Conservation (phyloP, 108 stramenopile genomes). For the Heterococcus sp. region DNA sequence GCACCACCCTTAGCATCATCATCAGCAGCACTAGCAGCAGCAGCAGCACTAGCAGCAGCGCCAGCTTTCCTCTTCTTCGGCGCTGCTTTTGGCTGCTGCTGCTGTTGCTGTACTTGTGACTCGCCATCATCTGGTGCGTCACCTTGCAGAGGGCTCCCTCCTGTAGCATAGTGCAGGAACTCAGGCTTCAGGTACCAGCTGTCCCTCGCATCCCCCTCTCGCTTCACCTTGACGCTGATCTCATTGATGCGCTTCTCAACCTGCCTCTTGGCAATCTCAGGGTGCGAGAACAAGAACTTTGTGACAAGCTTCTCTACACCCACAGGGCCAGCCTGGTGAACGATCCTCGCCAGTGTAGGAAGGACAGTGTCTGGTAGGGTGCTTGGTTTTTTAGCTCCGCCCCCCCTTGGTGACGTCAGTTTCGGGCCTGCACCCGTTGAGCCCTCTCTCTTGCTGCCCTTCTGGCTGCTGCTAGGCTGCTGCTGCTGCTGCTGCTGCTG, state of each 20-base stretch:
- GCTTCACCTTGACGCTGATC: slow-evolving; percentile 37
- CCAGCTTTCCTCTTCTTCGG: not conserved
- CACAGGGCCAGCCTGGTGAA: slow-evolving; percentile 21
- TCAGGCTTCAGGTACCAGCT: slow-evolving; percentile 40
- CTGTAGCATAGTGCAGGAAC: slow-evolving; percentile 27
- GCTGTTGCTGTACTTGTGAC: no score
- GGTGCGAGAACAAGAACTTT: slow-evolving; percentile 28
- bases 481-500: not conserved
- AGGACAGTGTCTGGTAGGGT: slow-evolving; percentile 41
- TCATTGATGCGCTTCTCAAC: slow-evolving; percentile 47
- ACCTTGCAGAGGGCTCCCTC: slow-evolving; percentile 1
- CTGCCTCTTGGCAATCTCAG: slow-evolving; percentile 47
- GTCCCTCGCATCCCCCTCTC: slow-evolving; percentile 28
- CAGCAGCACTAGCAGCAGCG: not conserved
- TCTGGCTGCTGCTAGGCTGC: not conserved
- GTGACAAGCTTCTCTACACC: slow-evolving; percentile 38
- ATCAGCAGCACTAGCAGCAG: no score
- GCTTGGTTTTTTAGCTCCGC: slow-evolving; percentile 13
- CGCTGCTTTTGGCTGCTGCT: no score
- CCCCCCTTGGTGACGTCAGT: not conserved
- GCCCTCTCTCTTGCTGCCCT: not conserved
- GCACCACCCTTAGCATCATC: no score
- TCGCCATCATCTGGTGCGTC: not conserved
- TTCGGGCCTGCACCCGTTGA: not conserved
- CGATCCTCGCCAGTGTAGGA: slow-evolving; percentile 32